These are phyloP conservation scores for Ampelocalamus luodianensis DNA, from an alignment of 176 grass and related monocot genomes.

Conservation along the genomic window DNA sequence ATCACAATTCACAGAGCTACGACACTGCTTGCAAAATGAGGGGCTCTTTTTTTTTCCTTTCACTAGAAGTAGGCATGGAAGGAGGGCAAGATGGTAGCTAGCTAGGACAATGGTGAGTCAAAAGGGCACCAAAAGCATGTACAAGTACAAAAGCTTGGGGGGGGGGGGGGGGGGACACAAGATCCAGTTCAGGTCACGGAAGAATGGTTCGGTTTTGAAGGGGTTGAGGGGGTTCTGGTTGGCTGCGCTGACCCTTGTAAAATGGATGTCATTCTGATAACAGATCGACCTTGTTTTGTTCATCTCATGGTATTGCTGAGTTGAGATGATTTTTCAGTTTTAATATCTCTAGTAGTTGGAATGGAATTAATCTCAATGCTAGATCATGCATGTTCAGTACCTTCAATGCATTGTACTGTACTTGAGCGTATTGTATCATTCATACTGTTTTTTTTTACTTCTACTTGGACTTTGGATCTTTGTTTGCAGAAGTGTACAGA, in stretches of 20 bases:
- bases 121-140: conserved; percentile 43
- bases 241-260: conserved; percentile 54
- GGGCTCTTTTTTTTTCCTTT: background rate
- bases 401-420: background rate
- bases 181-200: conserved; percentile 33
- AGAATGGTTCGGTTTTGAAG: background rate
- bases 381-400: background rate
- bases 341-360: background rate
- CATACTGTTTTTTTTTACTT: background rate
- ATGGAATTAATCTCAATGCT: background rate
- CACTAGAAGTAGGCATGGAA: conserved; percentile 35
- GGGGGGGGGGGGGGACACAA: background rate
- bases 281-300: conserved; percentile 22
- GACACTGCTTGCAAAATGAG: conserved; percentile 30
- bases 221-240: conserved; percentile 39
- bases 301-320: conserved; percentile 14
- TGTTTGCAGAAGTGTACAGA: background rate
- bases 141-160: conserved; percentile 50
- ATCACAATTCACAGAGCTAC: background rate
- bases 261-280: conserved; percentile 38
- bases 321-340: conserved; percentile 15
- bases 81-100: conserved; percentile 49
- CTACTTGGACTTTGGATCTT: background rate
- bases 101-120: conserved; percentile 56
- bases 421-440: background rate